Percentiles rank a stretch among this genome's conserved stretches.
Evolutionary conservation across 73 alveolate species (phyloP).

Genomic region (Stentor coeruleus): DNA sequence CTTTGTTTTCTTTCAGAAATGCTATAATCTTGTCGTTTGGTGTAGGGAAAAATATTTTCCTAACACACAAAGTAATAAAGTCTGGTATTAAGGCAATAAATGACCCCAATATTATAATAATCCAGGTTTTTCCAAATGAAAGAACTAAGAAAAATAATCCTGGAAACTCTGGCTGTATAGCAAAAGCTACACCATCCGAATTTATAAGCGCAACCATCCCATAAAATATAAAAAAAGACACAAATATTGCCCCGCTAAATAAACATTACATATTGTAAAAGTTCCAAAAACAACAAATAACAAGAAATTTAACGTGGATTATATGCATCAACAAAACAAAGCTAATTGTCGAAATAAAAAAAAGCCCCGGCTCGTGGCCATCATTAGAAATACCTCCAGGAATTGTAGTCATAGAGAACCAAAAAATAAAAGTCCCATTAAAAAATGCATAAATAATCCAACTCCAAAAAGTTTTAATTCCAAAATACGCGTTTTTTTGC

Average conservation of each 20-base stretch:
- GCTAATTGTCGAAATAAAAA: conserved; percentile 68
- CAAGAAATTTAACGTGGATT: conserved; percentile 70
- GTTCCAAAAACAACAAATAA: conserved; percentile 78
- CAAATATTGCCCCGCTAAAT: conserved; percentile 47
- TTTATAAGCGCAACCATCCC: conserved; percentile 50
- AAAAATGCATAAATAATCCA: conserved; percentile 64
- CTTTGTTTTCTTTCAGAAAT: too few relatives aligned
- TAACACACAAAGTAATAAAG: conserved; percentile 41
- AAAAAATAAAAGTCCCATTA: conserved; percentile 74
- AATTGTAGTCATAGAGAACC: conserved; percentile 45
- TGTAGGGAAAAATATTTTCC: conserved; percentile 28
- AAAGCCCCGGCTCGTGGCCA: conserved; percentile 60
- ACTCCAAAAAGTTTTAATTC: conserved; percentile 73
- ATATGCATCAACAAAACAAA: conserved; percentile 78
- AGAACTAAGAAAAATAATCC: conserved; percentile 58
- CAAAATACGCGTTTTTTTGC: conserved; percentile 61
- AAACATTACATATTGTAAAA: conserved; percentile 49
- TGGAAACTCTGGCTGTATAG: conserved; percentile 73
- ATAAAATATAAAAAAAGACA: conserved; percentile 70
- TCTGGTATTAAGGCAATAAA: conserved; percentile 67
- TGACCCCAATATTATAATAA: conserved; percentile 62
- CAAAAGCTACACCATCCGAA: conserved; percentile 50
- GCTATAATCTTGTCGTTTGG: conserved; percentile 27
- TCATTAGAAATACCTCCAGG: conserved; percentile 39
- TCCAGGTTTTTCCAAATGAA: conserved; percentile 63